A percentile compares a stretch with the other conserved stretches of the same genome.
These are phyloP conservation scores for Leishmania lainsoni DNA, from an alignment of 208 protist genomes.

Conservation along the genomic window DNA sequence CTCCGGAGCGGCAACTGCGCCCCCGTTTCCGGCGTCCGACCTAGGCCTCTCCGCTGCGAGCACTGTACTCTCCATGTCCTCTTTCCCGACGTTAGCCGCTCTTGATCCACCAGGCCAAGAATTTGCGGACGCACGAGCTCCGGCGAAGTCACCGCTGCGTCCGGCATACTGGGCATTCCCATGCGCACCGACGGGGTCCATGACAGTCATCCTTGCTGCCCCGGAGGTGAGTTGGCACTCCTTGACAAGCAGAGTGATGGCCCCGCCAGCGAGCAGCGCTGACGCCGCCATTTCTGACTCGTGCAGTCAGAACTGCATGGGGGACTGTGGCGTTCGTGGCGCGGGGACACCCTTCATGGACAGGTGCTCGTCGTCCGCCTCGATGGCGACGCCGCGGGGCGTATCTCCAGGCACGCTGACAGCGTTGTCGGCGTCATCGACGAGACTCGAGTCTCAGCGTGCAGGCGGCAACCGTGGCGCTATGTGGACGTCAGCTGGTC, in stretches of 20 bases:
- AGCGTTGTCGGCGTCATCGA: background rate
- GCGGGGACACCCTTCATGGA: background rate
- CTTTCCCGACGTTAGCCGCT: background rate
- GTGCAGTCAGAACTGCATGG: background rate
- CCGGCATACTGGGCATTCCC: conserved; percentile 2
- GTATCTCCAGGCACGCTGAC: background rate
- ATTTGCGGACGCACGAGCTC: background rate
- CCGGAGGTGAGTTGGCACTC: conserved; percentile 30
- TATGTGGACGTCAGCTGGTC: background rate
- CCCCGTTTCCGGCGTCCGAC: background rate
- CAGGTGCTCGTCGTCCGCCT: conserved; percentile 1
- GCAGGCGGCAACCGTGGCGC: background rate
- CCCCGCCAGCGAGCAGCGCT: background rate
- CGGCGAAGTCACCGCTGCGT: background rate
- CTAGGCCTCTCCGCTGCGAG: background rate
- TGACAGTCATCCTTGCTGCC: conserved; percentile 26
- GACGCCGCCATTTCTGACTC: background rate
- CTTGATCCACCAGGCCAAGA: conserved; percentile 1
- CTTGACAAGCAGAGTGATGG: background rate
- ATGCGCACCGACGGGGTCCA: conserved; percentile 6
- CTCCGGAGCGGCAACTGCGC: background rate
- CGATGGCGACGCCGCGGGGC: background rate
- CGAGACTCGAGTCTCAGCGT: conserved; percentile 15
- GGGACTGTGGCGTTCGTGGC: background rate
- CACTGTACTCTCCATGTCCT: background rate